phyloP scores from a whole-genome alignment of 2,329 filamentous ascomycete genomes.

The Pseudogymnoascus sp. region DNA sequence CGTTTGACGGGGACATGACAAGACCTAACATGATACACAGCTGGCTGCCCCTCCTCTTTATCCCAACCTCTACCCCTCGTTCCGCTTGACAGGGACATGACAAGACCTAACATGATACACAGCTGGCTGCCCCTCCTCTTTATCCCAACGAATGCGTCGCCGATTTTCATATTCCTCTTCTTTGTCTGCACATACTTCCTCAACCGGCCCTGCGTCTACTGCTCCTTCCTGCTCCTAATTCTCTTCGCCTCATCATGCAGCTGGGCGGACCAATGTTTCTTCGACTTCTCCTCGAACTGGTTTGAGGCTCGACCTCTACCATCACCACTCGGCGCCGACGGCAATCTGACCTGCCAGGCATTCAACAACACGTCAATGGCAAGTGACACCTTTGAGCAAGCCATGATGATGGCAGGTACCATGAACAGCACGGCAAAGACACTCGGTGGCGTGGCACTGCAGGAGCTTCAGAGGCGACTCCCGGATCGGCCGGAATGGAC shows the following conservation, averaged over 20 bases:
- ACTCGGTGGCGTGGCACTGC: constrained; percentile 57
- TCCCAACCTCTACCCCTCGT: background rate
- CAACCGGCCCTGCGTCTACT: constrained; percentile 95
- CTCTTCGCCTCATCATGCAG: constrained; percentile 88
- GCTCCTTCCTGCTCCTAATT: constrained; percentile 88
- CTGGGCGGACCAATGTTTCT: constrained; percentile 85
- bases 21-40: constrained; percentile 34
- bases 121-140: constrained; percentile 85
- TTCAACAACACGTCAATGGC: constrained; percentile 20
- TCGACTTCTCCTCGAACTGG: constrained; percentile 87
- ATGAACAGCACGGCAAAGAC: constrained; percentile 63
- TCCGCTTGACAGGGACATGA: constrained; percentile 1
- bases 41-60: constrained; percentile 78
- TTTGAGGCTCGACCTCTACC: constrained; percentile 63
- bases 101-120: constrained; percentile 12
- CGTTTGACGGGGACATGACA: background rate
- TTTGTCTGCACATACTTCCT: constrained; percentile 92
- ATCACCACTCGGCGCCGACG: constrained; percentile 13
- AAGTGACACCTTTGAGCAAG: constrained; percentile 28
- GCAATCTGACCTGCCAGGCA: constrained; percentile 16
- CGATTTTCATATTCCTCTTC: constrained; percentile 79
- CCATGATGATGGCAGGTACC: constrained; percentile 29
- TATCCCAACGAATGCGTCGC: constrained; percentile 78
- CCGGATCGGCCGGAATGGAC: constrained; percentile 58
- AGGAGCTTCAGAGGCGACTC: constrained; percentile 44